Percentiles rank a stretch among this genome's conserved stretches.
Conservation (phyloP, 2,329 filamentous ascomycete genomes). For the Alternaria consortialis region DNA sequence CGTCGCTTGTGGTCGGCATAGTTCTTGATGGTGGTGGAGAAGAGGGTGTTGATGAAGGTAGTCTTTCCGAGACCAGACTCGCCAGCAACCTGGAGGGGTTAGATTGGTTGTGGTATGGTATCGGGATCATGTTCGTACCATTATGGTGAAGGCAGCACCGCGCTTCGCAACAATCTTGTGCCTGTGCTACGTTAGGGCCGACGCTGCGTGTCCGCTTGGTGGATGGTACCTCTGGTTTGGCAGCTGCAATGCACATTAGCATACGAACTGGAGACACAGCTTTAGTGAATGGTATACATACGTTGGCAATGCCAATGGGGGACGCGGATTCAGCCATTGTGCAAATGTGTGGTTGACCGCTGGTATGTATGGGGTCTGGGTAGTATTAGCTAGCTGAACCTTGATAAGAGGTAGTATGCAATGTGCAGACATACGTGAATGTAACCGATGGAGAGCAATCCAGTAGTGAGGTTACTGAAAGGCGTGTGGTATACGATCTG, state of each 20-base stretch:
- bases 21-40: constrained; percentile 99
- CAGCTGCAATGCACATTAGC: constrained; percentile 61
- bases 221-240: constrained; percentile 71
- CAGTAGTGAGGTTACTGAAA: constrained; percentile 16
- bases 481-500: constrained; percentile 19
- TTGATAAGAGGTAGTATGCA: not conserved
- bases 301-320: constrained; percentile 78
- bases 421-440: constrained; percentile 10
- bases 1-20: constrained; percentile 99
- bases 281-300: constrained; percentile 54
- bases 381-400: constrained; percentile 25
- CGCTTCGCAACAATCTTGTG: constrained; percentile 81
- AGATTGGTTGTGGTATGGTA: constrained; percentile 23
- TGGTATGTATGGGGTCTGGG: constrained; percentile 31
- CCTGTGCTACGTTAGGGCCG: constrained; percentile 55
- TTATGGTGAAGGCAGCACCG: constrained; percentile 98
- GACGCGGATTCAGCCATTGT: constrained; percentile 71
- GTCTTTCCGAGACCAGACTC: constrained; percentile 99
- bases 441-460: not conserved
- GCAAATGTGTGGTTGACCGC: constrained; percentile 31
- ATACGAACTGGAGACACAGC: not conserved
- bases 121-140: constrained; percentile 68
- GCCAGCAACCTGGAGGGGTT: constrained; percentile 79
- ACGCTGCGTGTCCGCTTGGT: constrained; percentile 21
- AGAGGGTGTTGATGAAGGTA: constrained; percentile 99